Evolutionary conservation across 805 yeast genomes (phyloP).

Genomic region (Saccharomycopsis capsularis): DNA sequence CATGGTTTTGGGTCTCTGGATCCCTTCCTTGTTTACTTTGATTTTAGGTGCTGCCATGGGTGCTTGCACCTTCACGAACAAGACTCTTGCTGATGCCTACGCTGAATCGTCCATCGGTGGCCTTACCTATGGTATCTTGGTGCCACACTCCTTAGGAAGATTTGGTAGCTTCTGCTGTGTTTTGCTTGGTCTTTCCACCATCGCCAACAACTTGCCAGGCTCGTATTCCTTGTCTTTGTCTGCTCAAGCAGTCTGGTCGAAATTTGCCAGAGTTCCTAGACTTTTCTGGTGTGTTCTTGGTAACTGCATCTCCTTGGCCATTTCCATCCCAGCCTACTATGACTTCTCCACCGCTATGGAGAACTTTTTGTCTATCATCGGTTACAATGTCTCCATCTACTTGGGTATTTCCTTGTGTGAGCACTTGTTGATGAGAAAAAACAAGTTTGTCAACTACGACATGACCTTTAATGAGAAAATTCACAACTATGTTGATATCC

Average conservation of each 20-base stretch:
- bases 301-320: conserved; percentile 70
- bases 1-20: conserved; percentile 53
- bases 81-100: conserved; percentile 44
- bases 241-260: conserved; percentile 79
- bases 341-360: conserved; percentile 64
- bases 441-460: conserved; percentile 52
- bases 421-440: conserved; percentile 67
- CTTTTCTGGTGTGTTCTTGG: conserved; percentile 73
- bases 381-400: conserved; percentile 85
- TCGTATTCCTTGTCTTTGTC: conserved; percentile 86
- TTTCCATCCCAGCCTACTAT: conserved; percentile 84
- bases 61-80: conserved; percentile 49
- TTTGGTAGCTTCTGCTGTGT: conserved; percentile 90
- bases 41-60: conserved; percentile 83
- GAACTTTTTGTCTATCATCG: conserved; percentile 85
- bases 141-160: conserved; percentile 72
- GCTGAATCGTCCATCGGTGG: conserved; percentile 64
- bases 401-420: conserved; percentile 67
- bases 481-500: conserved; percentile 33
- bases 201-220: conserved; percentile 89
- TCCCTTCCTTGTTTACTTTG: conserved; percentile 68
- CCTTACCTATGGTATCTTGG: conserved; percentile 69
- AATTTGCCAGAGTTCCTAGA: conserved; percentile 70
- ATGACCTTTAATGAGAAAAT: conserved; percentile 52
- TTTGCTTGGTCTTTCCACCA: conserved; percentile 73